A percentile compares a stretch with the other conserved stretches of the same genome.
Conservation (phyloP, 768 basidiomycete species). For the Suillus discolor region DNA sequence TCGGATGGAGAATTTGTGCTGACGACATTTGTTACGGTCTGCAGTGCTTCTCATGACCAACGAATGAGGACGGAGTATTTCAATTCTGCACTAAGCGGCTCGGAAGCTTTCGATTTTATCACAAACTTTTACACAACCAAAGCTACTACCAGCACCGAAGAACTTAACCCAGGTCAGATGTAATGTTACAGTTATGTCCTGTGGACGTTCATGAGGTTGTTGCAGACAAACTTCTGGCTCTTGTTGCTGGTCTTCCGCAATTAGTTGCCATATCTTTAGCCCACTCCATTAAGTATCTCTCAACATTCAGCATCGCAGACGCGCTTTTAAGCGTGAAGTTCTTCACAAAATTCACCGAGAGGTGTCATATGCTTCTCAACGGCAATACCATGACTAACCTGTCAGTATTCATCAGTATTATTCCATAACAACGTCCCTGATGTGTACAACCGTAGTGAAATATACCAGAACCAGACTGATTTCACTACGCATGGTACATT, state of each 20-base stretch:
- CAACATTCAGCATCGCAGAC: slow-evolving; percentile 75
- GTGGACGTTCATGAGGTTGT: neutral
- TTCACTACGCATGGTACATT: slow-evolving; percentile 73
- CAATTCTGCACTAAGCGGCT: slow-evolving; percentile 54
- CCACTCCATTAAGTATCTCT: slow-evolving; percentile 69
- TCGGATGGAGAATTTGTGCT: slow-evolving; percentile 10
- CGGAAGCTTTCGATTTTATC: slow-evolving; percentile 68
- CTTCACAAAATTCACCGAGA: slow-evolving; percentile 76
- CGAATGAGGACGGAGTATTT: slow-evolving; percentile 68
- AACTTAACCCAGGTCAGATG: slow-evolving; percentile 46
- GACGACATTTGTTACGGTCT: slow-evolving; percentile 30
- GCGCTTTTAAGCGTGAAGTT: slow-evolving; percentile 76
- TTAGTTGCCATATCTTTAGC: slow-evolving; percentile 73
- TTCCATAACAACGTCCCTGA: neutral
- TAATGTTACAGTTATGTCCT: slow-evolving; percentile 17
- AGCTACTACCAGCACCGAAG: slow-evolving; percentile 43
- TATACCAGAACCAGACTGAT: slow-evolving; percentile 92
- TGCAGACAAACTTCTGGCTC: slow-evolving; percentile 63
- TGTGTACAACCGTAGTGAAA: slow-evolving; percentile 51
- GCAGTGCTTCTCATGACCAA: slow-evolving; percentile 35
- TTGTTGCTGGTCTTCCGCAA: slow-evolving; percentile 67
- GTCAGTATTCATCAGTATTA: slow-evolving; percentile 29
- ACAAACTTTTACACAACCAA: slow-evolving; percentile 68
- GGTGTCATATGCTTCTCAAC: slow-evolving; percentile 84
- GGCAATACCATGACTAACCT: slow-evolving; percentile 87